phyloP scores from a whole-genome alignment of 2,329 filamentous ascomycete species.

The Talaromyces albobiverticillius region DNA sequence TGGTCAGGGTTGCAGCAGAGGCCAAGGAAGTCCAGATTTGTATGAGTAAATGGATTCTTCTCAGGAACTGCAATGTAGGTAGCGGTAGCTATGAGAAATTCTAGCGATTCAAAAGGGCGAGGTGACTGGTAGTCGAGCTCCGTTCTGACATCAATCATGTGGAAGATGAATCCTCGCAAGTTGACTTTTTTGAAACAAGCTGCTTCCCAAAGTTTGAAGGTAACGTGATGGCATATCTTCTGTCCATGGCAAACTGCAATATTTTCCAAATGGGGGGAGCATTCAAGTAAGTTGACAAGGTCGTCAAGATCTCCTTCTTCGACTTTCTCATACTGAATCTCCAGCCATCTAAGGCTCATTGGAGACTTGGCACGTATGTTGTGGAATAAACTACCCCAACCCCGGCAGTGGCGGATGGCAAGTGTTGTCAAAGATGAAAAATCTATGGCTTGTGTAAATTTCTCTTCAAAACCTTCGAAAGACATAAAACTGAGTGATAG shows the following conservation, averaged over 20 bases:
- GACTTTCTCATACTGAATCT: not conserved
- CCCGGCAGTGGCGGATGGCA: not conserved
- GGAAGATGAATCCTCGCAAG: not conserved
- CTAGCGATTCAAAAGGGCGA: not conserved
- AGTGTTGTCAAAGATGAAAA: not conserved
- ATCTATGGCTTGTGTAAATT: not conserved
- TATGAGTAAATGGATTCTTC: slow-evolving; percentile 2
- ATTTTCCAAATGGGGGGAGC: slow-evolving; percentile 1
- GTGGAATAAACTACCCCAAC: not conserved
- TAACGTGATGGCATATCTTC: not conserved
- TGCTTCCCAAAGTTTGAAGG: not conserved
- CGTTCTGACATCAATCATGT: not conserved
- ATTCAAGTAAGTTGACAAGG: not conserved
- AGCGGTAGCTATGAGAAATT: not conserved
- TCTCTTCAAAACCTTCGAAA: not conserved
- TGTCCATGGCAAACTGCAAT: not conserved
- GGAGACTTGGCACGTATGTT: not conserved
- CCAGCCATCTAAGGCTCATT: slow-evolving; percentile 4
- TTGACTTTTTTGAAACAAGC: not conserved
- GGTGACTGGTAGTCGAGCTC: not conserved
- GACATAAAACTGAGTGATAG: not conserved
- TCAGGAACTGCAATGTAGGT: not conserved
- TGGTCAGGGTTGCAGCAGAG: not conserved
- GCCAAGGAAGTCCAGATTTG: slow-evolving; percentile 4
- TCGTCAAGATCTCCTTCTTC: not conserved